These are phyloP conservation scores for Antrodiella citrinella DNA, from an alignment of 768 basidiomycete genomes.

Conservation along the genomic window DNA sequence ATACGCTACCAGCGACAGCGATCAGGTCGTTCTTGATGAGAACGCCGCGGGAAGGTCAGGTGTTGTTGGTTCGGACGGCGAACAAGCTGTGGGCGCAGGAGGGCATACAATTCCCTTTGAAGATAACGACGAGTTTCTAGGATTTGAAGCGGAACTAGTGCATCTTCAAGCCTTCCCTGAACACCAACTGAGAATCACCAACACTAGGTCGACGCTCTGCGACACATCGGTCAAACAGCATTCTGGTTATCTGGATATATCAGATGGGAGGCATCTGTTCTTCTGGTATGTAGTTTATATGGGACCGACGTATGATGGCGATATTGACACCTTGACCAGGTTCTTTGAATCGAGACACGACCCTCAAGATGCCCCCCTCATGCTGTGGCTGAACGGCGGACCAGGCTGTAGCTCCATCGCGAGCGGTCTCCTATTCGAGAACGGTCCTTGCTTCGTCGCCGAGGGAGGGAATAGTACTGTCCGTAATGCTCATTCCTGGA, in stretches of 20 bases:
- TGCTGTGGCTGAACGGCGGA: conserved; percentile 24
- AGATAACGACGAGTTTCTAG: background rate
- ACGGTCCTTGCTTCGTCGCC: conserved; percentile 18
- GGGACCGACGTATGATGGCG: background rate
- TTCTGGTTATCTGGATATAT: conserved; percentile 41
- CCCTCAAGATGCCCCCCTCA: conserved; percentile 20
- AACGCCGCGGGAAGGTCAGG: background rate
- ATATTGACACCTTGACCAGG: conserved; percentile 12
- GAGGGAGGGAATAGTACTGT: conserved; percentile 7
- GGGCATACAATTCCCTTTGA: too few relatives aligned
- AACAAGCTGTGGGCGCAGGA: too few relatives aligned
- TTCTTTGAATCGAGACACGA: conserved; percentile 21
- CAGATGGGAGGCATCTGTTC: conserved; percentile 40
- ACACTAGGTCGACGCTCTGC: conserved; percentile 53
- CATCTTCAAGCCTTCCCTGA: conserved; percentile 42
- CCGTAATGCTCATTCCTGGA: conserved; percentile 37
- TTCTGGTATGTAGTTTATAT: conserved; percentile 32
- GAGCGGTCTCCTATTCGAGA: conserved; percentile 19
- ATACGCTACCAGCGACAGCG: background rate
- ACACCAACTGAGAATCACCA: conserved; percentile 53
- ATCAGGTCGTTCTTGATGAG: background rate
- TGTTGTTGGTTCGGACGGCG: too few relatives aligned
- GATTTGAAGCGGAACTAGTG: conserved; percentile 62
- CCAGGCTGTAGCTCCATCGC: conserved; percentile 14
- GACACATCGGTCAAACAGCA: conserved; percentile 59